Evolutionary conservation across 805 yeast genomes (phyloP).

Genomic region (Jamesozyma lodderae): DNA sequence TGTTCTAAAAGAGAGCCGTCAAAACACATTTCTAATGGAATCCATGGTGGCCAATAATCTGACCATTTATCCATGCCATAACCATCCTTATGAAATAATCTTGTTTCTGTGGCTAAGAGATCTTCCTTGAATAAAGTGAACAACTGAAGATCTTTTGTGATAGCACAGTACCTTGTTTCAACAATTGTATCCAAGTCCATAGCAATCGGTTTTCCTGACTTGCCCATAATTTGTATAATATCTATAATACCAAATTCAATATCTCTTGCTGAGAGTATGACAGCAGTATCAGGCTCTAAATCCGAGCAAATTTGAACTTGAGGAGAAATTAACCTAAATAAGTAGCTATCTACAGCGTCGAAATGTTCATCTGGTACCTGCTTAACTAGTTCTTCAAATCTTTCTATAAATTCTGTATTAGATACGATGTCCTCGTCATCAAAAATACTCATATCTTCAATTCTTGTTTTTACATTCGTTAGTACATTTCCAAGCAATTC

Average conservation of each 20-base stretch:
- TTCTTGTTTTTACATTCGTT: conserved; percentile 11
- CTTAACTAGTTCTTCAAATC: conserved; percentile 41
- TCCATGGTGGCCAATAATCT: conserved; percentile 55
- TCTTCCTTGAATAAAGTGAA: conserved; percentile 40
- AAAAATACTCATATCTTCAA: conserved; percentile 1
- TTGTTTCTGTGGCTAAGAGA: conserved; percentile 24
- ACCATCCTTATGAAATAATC: conserved; percentile 20
- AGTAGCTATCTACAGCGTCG: conserved; percentile 41
- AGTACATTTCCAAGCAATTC: conserved; percentile 27
- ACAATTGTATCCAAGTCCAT: conserved; percentile 32
- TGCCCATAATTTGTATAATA: conserved; percentile 33
- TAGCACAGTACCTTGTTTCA: conserved; percentile 49
- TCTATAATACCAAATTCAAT: conserved; percentile 47
- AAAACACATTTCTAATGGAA: conserved; percentile 56
- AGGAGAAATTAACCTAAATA: conserved; percentile 49
- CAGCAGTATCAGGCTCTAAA: conserved; percentile 38
- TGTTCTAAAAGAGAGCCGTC: conserved; percentile 36
- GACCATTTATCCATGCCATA: conserved; percentile 23
- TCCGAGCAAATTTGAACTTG: conserved; percentile 50
- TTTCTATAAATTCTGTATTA: conserved; percentile 31
- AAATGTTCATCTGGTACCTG: conserved; percentile 32
- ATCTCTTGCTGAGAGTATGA: conserved; percentile 47
- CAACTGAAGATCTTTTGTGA: conserved; percentile 46
- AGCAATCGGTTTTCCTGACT: conserved; percentile 19
- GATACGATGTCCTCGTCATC: conserved; percentile 18